Conservation (phyloP, 2,329 filamentous ascomycete genomes). For the Sporothrix brasiliensis region DNA sequence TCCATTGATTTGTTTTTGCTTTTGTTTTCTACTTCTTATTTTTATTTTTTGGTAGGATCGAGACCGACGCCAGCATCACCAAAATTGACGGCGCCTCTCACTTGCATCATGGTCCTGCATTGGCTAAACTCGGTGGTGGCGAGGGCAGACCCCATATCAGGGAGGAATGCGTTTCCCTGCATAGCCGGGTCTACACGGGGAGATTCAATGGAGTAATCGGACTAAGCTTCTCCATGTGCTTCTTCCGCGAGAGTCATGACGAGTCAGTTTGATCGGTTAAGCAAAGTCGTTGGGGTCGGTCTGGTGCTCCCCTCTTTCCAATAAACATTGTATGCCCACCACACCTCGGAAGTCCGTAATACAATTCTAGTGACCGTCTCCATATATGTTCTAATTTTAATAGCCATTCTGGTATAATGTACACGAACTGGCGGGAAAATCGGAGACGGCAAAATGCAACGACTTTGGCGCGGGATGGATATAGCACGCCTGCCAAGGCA, state of each 20-base stretch:
- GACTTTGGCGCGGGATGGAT: background rate
- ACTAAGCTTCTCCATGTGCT: constrained; percentile 6
- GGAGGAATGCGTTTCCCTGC: background rate
- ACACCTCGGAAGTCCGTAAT: constrained; percentile 27
- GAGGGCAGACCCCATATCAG: background rate
- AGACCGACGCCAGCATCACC: too few relatives aligned
- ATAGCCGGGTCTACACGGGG: background rate
- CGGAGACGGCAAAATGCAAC: constrained; percentile 17
- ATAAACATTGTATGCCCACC: constrained; percentile 2
- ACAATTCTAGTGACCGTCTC: background rate
- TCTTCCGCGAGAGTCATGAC: constrained; percentile 13
- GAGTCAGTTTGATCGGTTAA: background rate
- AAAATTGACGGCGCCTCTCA: background rate
- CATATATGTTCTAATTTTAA: background rate
- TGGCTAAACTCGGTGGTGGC: background rate
- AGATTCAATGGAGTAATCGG: background rate
- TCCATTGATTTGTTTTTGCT: background rate
- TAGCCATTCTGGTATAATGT: background rate
- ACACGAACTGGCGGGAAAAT: constrained; percentile 19
- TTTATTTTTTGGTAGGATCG: background rate
- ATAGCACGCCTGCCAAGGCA: background rate
- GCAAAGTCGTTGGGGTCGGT: too few relatives aligned
- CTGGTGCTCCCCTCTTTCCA: background rate
- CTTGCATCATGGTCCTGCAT: constrained; percentile 12
- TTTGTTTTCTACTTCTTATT: background rate